Evolutionary conservation across 2,329 filamentous ascomycete species (phyloP).

Genomic region (Allantophomopsis cytisporea): DNA sequence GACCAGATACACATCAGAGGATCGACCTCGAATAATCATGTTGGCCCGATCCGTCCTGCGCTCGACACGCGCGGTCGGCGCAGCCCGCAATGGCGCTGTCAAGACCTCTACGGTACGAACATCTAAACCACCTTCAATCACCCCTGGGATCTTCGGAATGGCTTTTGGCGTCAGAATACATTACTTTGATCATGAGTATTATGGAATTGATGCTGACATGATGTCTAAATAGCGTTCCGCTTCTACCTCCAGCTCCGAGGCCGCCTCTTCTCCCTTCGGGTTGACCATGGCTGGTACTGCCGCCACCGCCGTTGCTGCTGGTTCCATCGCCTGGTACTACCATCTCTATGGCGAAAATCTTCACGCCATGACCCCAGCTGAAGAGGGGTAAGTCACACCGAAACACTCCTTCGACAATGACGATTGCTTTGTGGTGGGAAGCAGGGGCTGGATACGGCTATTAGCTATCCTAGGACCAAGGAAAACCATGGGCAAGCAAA

Average conservation of each 20-base stretch:
- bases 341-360: conserved; percentile 85
- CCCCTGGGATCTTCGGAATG: conserved; percentile 17
- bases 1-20: too few species aligned
- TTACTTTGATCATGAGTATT: conserved; percentile 10
- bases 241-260: conserved; percentile 58
- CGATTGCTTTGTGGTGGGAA: conserved; percentile 1
- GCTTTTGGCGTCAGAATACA: conserved; percentile 1
- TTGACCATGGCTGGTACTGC: conserved; percentile 78
- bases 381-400: conserved; percentile 78
- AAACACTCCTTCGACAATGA: conserved; percentile 1
- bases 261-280: conserved; percentile 62
- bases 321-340: conserved; percentile 93
- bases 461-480: conserved; percentile 6
- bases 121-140: conserved; percentile 28
- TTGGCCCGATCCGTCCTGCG: conserved; percentile 86
- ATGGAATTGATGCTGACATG: neutral
- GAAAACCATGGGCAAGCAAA: too few species aligned
- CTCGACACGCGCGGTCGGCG: conserved; percentile 73
- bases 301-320: conserved; percentile 75
- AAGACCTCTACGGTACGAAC: conserved; percentile 61
- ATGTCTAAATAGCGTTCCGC: conserved; percentile 37
- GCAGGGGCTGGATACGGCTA: conserved; percentile 5
- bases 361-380: conserved; percentile 80
- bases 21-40: conserved; percentile 36
- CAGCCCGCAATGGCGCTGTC: conserved; percentile 60